phyloP scores from a whole-genome alignment of 129 eudicot species.

The Helianthus annuus region HanXRQr2.0-SUNRISE NC_035443.2:187705465-187705964 shows the following conservation, averaged over 20 bases:
- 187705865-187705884: too few relatives aligned
- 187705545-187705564: constrained; percentile 75
- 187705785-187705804: too few relatives aligned
- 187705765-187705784: too few relatives aligned
- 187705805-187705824: too few relatives aligned
- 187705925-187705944: too few relatives aligned
- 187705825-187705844: too few relatives aligned
- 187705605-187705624: constrained; percentile 65
- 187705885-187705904: too few relatives aligned
- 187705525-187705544: constrained; percentile 75
- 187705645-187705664: constrained; percentile 5
- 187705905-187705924: too few relatives aligned
- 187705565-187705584: constrained; percentile 75
- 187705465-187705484: constrained; percentile 18
- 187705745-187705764: too few relatives aligned
- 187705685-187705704: constrained; percentile 49
- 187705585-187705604: constrained; percentile 79
- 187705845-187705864: too few relatives aligned
- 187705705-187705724: constrained; percentile 6
- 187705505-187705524: constrained; percentile 38
- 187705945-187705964: too few relatives aligned
- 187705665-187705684: constrained; percentile 84
- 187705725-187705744: too few relatives aligned
- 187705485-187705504: constrained; percentile 43
- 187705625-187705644: constrained; percentile 32